phyloP scores from a whole-genome alignment of 768 basidiomycete genomes.

The Chalciporus piperatus region DNA sequence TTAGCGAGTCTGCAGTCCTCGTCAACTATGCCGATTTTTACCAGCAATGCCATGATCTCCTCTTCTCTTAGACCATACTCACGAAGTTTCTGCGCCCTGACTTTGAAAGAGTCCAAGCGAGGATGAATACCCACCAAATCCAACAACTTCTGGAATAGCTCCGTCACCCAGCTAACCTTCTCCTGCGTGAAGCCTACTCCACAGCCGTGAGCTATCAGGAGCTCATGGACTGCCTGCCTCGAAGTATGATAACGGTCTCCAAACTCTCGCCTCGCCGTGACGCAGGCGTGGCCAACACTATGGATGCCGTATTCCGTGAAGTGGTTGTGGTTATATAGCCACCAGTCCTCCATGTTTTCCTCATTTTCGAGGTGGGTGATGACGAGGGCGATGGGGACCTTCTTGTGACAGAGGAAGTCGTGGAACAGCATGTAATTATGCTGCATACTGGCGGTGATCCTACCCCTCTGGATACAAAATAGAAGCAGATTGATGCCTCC shows the following conservation, averaged over 20 bases:
- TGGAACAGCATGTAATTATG: conserved; percentile 33
- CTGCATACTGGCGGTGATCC: conserved; percentile 27
- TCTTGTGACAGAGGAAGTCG: conserved; percentile 32
- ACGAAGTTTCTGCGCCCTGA: conserved; percentile 23
- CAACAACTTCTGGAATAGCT: conserved; percentile 22
- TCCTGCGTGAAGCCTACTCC: conserved; percentile 22
- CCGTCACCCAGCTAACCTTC: conserved; percentile 23
- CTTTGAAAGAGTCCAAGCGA: conserved; percentile 19
- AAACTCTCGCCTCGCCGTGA: conserved; percentile 32
- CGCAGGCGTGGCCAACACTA: conserved; percentile 31
- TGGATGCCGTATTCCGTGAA: conserved; percentile 22
- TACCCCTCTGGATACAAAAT: conserved; percentile 35
- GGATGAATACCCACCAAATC: conserved; percentile 22
- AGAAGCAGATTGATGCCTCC: conserved; percentile 41
- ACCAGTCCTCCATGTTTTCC: conserved; percentile 36
- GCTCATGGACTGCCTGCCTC: conserved; percentile 20
- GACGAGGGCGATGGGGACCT: conserved; percentile 32
- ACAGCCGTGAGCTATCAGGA: conserved; percentile 17
- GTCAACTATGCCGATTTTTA: conserved; percentile 21
- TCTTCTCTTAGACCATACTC: conserved; percentile 26
- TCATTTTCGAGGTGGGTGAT: conserved; percentile 36
- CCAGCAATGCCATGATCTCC: conserved; percentile 18
- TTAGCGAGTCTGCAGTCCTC: conserved; percentile 15
- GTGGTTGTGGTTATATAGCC: conserved; percentile 25
- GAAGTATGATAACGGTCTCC: conserved; percentile 25